Base-by-base conservation (phyloP, 257 asterid genomes). In the Eustoma russellianum region DNA sequence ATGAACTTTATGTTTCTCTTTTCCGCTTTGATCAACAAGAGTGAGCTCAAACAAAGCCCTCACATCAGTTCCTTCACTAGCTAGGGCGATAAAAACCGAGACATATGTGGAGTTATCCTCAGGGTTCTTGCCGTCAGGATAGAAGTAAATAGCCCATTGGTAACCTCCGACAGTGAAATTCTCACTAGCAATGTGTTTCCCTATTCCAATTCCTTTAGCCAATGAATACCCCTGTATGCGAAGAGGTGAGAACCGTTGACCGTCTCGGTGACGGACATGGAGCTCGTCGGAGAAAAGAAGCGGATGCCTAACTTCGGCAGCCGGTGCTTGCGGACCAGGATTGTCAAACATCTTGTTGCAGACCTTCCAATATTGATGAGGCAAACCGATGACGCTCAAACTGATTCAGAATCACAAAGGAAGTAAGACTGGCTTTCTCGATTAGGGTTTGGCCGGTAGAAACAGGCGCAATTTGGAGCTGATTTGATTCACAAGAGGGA, bases 31-130 rank as follows among this genome's bases (percentile, higher is more conserved):
- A 67, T 88, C 96, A 59, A 88, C 71, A 33, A 80, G 72, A 34
- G 91, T 86, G 68, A 86, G 53, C 80, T 86, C 95, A 70, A 86
- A 86, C 83, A 86, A 66, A 19, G 93, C 95, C 71, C 94, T 67
- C 14, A 86, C 95, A 59, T 86, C 91, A 13, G 91, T 78, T 33
- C 93, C 95, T 65, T 86, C 93, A 64, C 95, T 86, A 3, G 85
- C 93, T 57, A 86, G 48, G 30, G 95, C 95, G 47, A 86, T 86
- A 46, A 86, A 86, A 18, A 78, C 93, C 41, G 93, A 86, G 0
- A 86, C 93, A 17, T 86, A 80, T 0, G 86, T 68, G 3, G 83
- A 78, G 67, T 78, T 86, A 63, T 86, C 95, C 70, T 86, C 95
- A 0, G 85, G 93, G 40, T 83, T 85, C 17, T 85, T 85, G 17